phyloP scores from a whole-genome alignment of 305 asterid species.

The Fraxinus platypoda region DNA sequence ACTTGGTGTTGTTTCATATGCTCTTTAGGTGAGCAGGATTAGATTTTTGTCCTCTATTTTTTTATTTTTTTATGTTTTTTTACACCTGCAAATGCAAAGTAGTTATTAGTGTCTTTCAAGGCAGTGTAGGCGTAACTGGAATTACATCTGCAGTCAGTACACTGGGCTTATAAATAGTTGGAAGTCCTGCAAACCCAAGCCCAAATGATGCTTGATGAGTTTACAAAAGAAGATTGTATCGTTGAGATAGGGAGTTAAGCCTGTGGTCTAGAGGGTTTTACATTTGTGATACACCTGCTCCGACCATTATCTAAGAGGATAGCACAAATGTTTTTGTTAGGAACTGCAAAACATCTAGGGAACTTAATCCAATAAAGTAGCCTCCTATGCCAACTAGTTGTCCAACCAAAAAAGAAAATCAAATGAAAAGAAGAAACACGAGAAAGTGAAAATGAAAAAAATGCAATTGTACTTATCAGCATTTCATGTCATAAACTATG shows the following conservation, averaged over 20 bases:
- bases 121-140: not conserved
- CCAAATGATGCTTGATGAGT: not conserved
- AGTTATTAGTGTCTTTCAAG: not conserved
- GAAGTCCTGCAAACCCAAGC: not conserved
- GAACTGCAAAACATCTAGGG: not conserved
- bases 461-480: not conserved
- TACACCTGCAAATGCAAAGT: not conserved
- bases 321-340: not conserved
- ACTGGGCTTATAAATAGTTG: not conserved
- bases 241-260: not conserved
- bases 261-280: not conserved
- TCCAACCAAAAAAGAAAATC: not conserved
- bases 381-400: not conserved
- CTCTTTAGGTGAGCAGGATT: not conserved
- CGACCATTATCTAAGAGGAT: not conserved
- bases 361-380: not conserved
- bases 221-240: not conserved
- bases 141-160: not conserved
- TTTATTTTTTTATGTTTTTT: too few species aligned
- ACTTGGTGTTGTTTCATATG: not conserved
- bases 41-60: not conserved
- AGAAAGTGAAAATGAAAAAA: not conserved
- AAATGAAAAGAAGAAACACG: not conserved
- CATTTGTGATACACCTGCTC: not conserved
- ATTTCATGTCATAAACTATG: not conserved